Conservation (phyloP, 345 rosid genomes). For the Balakata baccata region DNA sequence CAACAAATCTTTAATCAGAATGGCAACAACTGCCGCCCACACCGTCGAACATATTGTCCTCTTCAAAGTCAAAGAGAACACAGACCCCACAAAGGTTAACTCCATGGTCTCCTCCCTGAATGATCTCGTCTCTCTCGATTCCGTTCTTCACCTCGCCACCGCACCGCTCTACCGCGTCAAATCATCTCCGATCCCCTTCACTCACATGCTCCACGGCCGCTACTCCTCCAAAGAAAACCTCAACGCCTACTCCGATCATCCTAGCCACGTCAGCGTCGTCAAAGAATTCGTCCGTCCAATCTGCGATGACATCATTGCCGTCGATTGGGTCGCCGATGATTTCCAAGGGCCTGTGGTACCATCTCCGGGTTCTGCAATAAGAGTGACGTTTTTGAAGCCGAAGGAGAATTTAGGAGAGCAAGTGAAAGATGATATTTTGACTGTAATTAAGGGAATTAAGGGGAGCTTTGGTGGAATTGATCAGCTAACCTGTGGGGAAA, state of each 20-base stretch:
- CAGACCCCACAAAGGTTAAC: constrained; percentile 40
- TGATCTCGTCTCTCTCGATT: constrained; percentile 48
- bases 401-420: constrained; percentile 48
- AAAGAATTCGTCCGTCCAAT: constrained; percentile 54
- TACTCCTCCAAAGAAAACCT: constrained; percentile 60
- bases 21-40: constrained; percentile 27
- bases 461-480: constrained; percentile 38
- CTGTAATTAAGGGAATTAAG: constrained; percentile 46
- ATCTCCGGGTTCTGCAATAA: constrained; percentile 46
- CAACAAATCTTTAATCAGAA: constrained; percentile 8
- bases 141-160: constrained; percentile 60
- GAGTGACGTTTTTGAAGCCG: constrained; percentile 47
- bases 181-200: constrained; percentile 49
- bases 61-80: constrained; percentile 60
- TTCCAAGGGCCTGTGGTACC: constrained; percentile 24
- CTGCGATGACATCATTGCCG: constrained; percentile 77
- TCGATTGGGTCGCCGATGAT: constrained; percentile 63
- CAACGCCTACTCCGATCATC: constrained; percentile 51
- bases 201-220: constrained; percentile 90
- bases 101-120: constrained; percentile 59
- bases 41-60: constrained; percentile 75
- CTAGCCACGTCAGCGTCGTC: constrained; percentile 57
- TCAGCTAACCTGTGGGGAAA: constrained; percentile 61
- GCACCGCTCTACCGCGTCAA: constrained; percentile 49
- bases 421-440: constrained; percentile 49